phyloP scores from a whole-genome alignment of 306 rosid genomes.

The Hippophae rhamnoides region DNA sequence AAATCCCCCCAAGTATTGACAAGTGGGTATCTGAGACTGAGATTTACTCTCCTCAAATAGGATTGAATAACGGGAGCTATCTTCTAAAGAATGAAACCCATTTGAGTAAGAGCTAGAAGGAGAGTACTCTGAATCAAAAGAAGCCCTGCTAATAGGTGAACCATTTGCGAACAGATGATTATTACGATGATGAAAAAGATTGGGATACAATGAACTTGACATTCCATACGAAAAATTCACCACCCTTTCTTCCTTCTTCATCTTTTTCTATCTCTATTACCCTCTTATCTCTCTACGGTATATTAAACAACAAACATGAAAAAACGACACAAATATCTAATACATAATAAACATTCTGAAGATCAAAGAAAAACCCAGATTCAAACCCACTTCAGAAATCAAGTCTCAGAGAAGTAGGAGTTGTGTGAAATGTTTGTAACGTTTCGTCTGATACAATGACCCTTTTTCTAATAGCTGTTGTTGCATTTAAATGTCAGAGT shows the following conservation, averaged over 20 bases:
- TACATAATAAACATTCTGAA: not conserved
- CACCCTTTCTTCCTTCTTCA: slow-evolving; percentile 12
- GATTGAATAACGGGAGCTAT: slow-evolving; percentile 14
- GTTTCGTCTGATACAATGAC: not conserved
- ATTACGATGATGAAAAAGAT: slow-evolving; percentile 15
- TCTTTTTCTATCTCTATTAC: slow-evolving; percentile 5
- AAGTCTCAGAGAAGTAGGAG: not conserved
- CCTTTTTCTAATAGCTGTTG: not conserved
- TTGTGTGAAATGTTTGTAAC: not conserved
- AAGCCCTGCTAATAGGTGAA: slow-evolving; percentile 23
- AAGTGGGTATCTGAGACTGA: slow-evolving; percentile 7
- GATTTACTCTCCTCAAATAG: slow-evolving; percentile 12
- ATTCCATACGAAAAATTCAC: slow-evolving; percentile 15
- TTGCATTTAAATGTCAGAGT: not conserved
- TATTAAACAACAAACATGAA: slow-evolving; percentile 10
- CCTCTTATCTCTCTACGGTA: slow-evolving; percentile 17
- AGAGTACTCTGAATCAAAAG: slow-evolving; percentile 20
- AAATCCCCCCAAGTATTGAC: slow-evolving; percentile 12
- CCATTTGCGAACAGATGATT: slow-evolving; percentile 18
- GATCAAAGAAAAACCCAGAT: slow-evolving; percentile 10
- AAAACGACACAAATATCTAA: not conserved
- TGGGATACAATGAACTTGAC: slow-evolving; percentile 8
- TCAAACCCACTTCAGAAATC: slow-evolving; percentile 19
- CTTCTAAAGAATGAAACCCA: slow-evolving; percentile 13
- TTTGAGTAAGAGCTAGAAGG: slow-evolving; percentile 24